Evolutionary conservation across 169 alveolate species (phyloP), one percentile per base, ranked within the genome.

Genomic region (Eimeria falciformis): DNA sequence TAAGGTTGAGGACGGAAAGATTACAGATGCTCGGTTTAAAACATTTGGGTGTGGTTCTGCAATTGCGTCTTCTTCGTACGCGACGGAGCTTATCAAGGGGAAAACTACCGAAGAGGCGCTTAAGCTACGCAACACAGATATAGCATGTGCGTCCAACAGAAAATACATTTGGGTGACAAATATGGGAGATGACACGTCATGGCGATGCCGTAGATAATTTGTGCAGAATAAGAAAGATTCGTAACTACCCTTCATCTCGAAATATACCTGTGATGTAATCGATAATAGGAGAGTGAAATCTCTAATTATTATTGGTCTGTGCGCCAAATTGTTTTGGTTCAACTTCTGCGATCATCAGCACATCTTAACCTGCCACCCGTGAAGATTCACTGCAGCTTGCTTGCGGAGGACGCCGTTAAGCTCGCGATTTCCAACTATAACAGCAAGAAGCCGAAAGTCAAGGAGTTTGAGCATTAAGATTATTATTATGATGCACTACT

Each of bases 31-130:
- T 7, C 85, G 93, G 65, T 90, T 62, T 29, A 56, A 94, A 97
- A 98, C 99, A 11, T 99, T 99, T 93, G 99, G 99, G 17, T 99
- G 99, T 93, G 99, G 99, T 17, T 97, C 99, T 25, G 99, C 99
- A 12, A 99, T 99, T 29, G 99, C 99, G 33, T 97, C 99, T 93
- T 96, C 99, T 91, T 98, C 99, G 18, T 98, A 98, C 88, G 99
- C 99, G 37, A 98, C 99, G 27, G 99, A 99, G 95, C 94, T 98
- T 78, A 96, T 99, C 81, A 97, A 97, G 81, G 99, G 99, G 50
- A 98, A 97, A 97, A 95, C 98, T 29, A 89, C 97, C 46, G 98
- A 97, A 33, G 99, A 99, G 65, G 99, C 99, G 0, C 90, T 96
- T 90, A 94, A 97, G 86, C 96, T 99, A 66, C 98, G 96, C 90